These are phyloP conservation scores for Vitellaria paradoxa DNA, from an alignment of 179 eudicot genomes.

Conservation along the genomic window DNA sequence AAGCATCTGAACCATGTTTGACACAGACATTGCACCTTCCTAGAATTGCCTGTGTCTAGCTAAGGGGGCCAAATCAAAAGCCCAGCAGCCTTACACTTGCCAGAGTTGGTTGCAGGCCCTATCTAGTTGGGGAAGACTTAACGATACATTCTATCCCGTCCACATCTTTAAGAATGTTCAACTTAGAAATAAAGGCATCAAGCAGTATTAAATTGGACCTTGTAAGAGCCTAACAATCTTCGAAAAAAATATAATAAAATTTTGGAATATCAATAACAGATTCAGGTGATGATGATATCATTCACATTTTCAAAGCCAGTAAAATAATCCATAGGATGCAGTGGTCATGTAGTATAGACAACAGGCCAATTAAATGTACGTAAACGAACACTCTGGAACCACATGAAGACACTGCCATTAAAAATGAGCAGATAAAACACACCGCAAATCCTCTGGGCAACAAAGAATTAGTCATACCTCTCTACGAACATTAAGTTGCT, in stretches of 20 bases:
- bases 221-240: background rate
- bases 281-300: background rate
- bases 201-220: background rate
- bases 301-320: background rate
- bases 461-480: conserved; percentile 44
- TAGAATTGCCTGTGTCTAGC: background rate
- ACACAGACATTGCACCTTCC: too few relatives aligned
- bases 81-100: background rate
- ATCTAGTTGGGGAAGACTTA: background rate
- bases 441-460: background rate
- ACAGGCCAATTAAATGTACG: background rate
- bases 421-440: background rate
- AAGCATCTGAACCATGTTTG: too few relatives aligned
- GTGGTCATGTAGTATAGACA: background rate
- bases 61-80: background rate
- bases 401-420: background rate
- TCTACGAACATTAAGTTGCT: conserved; percentile 83
- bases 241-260: background rate
- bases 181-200: background rate
- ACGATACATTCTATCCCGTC: too few relatives aligned
- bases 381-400: background rate
- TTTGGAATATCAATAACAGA: background rate
- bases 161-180: background rate
- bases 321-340: background rate
- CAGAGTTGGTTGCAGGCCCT: background rate